Percentiles rank a stretch among this genome's conserved stretches.
Evolutionary conservation across 2,329 filamentous ascomycete genomes (phyloP).

Genomic region (Beauveria caledonica): DNA sequence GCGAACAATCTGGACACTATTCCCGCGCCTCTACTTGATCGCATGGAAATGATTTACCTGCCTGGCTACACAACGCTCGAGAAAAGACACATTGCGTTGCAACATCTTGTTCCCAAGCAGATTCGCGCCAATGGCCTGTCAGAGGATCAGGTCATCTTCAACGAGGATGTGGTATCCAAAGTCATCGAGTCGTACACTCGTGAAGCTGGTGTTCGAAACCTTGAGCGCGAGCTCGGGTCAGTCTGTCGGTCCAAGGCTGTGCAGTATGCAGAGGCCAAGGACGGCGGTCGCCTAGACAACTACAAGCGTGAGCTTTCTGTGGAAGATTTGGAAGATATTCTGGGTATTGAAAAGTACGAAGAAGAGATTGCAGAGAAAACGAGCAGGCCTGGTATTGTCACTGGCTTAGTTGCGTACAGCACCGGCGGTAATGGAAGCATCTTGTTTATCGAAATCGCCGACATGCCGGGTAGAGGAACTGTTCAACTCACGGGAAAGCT

Average conservation of each 20-base stretch:
- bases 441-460: conserved; percentile 94
- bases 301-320: conserved; percentile 70
- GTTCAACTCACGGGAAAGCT: conserved; percentile 95
- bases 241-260: conserved; percentile 95
- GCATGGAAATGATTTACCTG: conserved; percentile 92
- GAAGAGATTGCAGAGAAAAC: conserved; percentile 90
- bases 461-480: conserved; percentile 88
- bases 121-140: conserved; percentile 80
- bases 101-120: conserved; percentile 94
- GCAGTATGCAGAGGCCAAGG: conserved; percentile 84
- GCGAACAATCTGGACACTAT: conserved; percentile 94
- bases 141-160: conserved; percentile 65
- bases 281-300: conserved; percentile 55
- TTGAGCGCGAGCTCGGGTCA: conserved; percentile 90
- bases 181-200: conserved; percentile 96
- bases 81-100: conserved; percentile 88
- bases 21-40: conserved; percentile 83
- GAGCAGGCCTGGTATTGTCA: conserved; percentile 82
- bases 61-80: conserved; percentile 95
- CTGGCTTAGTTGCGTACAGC: conserved; percentile 89
- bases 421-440: conserved; percentile 91
- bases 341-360: conserved; percentile 89
- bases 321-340: conserved; percentile 78
- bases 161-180: conserved; percentile 81
- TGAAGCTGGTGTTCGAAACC: conserved; percentile 89